Conservation (phyloP, 1,139 yeast genomes). For the Pichia sp. region DNA sequence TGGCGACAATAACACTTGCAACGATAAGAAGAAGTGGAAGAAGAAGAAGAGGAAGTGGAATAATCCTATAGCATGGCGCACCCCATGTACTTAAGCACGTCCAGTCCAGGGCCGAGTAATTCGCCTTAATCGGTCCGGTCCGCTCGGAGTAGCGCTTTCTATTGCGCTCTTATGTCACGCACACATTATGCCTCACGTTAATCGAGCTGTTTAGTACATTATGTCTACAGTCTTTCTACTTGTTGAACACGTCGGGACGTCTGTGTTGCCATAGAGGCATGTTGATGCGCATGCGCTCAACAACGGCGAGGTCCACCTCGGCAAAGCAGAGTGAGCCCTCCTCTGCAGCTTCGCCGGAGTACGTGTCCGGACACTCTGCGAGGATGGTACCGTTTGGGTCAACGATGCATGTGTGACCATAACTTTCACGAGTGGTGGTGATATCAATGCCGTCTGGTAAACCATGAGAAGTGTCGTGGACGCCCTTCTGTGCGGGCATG, state of each 20-base stretch:
- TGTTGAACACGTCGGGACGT: slow-evolving; percentile 29
- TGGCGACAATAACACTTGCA: neutral
- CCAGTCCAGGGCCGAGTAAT: no score
- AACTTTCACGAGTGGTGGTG: slow-evolving; percentile 33
- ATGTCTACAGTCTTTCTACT: no score
- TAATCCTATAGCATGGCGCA: no score
- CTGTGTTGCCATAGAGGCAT: slow-evolving; percentile 77
- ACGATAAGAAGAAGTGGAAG: no score
- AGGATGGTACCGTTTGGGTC: slow-evolving; percentile 89
- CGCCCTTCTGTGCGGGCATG: slow-evolving; percentile 89
- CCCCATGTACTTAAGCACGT: no score
- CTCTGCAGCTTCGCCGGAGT: slow-evolving; percentile 41
- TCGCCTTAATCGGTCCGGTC: no score
- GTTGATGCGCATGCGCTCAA: slow-evolving; percentile 46
- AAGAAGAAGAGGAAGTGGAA: neutral
- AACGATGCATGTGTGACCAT: slow-evolving; percentile 79
- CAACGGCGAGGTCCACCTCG: slow-evolving; percentile 51
- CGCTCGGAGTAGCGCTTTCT: no score
- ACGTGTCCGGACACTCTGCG: slow-evolving; percentile 49
- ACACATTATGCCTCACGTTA: no score
- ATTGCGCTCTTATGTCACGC: no score
- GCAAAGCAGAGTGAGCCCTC: slow-evolving; percentile 42
- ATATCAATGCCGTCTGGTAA: slow-evolving; percentile 29
- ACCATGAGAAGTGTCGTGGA: slow-evolving; percentile 37
- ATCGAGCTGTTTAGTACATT: no score